Percentiles rank a stretch among this genome's conserved stretches.
phyloP scores from a whole-genome alignment of 441 rosid genomes.

The Pelargonium australe region DNA sequence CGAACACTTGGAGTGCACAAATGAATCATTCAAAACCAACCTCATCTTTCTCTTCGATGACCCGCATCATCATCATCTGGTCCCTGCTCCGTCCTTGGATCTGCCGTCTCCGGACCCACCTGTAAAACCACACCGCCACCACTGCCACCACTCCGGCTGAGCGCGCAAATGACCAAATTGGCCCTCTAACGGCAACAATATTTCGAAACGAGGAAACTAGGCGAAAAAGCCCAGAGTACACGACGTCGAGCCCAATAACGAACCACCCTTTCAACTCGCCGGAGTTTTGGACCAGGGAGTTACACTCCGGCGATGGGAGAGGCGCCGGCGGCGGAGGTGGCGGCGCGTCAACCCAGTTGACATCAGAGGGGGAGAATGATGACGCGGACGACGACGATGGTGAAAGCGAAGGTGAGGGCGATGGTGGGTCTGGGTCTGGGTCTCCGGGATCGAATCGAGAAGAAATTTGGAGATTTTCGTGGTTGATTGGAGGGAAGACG shows the following conservation, averaged over 20 bases:
- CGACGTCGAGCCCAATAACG: conserved; percentile 30
- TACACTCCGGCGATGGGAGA: conserved; percentile 11
- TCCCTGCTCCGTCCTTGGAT: conserved; percentile 22
- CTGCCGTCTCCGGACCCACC: conserved; percentile 32
- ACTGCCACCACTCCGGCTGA: conserved; percentile 29
- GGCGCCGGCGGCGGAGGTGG: conserved; percentile 7
- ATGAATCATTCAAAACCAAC: conserved; percentile 18
- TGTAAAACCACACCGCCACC: conserved; percentile 37
- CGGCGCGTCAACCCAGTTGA: conserved; percentile 6
- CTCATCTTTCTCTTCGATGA: conserved; percentile 60
- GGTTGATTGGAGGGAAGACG: conserved; percentile 67
- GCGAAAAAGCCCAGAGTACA: conserved; percentile 36
- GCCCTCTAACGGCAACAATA: conserved; percentile 4
- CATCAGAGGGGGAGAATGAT: conserved; percentile 11
- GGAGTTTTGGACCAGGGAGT: not conserved
- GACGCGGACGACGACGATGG: not conserved
- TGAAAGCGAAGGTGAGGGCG: conserved; percentile 13
- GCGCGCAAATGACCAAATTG: conserved; percentile 27
- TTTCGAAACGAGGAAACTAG: conserved; percentile 24
- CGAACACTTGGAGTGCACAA: conserved; percentile 23
- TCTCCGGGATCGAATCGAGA: conserved; percentile 18
- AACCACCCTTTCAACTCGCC: conserved; percentile 27
- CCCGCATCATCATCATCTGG: conserved; percentile 26
- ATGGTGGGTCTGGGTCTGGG: conserved; percentile 15
- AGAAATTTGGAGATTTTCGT: conserved; percentile 53